Conservation (phyloP, 768 basidiomycete species). For the Boletellus ananas region DNA sequence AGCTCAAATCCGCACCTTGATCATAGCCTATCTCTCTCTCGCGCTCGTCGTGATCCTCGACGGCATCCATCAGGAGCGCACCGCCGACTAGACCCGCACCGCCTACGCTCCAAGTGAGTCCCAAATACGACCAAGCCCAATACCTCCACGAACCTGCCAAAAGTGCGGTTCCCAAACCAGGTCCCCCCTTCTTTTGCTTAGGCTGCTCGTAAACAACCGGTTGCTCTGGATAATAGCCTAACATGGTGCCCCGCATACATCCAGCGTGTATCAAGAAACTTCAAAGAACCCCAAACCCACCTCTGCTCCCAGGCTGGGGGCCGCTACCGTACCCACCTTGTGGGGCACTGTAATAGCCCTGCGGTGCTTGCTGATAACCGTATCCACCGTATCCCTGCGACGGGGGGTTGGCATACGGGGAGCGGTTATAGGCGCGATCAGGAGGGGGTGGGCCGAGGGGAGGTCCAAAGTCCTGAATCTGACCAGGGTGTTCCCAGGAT, state of each 20-base stretch:
- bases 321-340: conserved; percentile 13
- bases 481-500: conserved; percentile 72
- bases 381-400: conserved; percentile 23
- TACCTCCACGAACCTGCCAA: conserved; percentile 39
- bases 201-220: conserved; percentile 34
- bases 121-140: not conserved
- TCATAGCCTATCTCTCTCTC: conserved; percentile 34
- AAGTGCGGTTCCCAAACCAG: conserved; percentile 47
- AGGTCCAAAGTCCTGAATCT: conserved; percentile 32
- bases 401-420: conserved; percentile 28
- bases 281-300: conserved; percentile 6
- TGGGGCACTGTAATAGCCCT: conserved; percentile 14
- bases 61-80: conserved; percentile 46
- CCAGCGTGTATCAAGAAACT: not conserved
- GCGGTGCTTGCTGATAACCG: conserved; percentile 4
- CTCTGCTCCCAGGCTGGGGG: conserved; percentile 17
- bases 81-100: conserved; percentile 70
- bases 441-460: conserved; percentile 50
- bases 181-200: conserved; percentile 40
- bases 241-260: conserved; percentile 3
- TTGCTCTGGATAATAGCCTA: conserved; percentile 33
- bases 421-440: conserved; percentile 29
- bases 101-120: conserved; percentile 31
- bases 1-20: conserved; percentile 27
- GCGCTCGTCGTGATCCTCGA: conserved; percentile 41